Evolutionary conservation across 2,329 filamentous ascomycete species (phyloP).

Genomic region (Zasmidium citrigriseum): DNA sequence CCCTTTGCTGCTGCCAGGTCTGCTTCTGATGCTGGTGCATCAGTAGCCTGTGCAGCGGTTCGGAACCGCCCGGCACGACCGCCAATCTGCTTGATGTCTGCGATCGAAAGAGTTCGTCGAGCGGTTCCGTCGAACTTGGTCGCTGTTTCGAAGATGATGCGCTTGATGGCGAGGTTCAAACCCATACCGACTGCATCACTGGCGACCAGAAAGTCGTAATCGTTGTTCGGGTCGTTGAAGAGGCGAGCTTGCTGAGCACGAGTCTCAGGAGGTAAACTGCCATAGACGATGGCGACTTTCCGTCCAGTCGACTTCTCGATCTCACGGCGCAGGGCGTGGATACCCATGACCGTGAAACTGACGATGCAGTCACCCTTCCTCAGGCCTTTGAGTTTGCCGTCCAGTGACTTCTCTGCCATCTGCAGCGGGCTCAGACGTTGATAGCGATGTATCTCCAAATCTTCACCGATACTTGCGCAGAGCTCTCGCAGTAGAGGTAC

Average conservation of each 20-base stretch:
- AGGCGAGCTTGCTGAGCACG: constrained; percentile 85
- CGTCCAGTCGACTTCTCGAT: constrained; percentile 76
- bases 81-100: constrained; percentile 92
- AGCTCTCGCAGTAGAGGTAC: constrained; percentile 77
- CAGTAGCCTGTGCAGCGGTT: constrained; percentile 60
- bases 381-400: constrained; percentile 65
- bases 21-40: constrained; percentile 29
- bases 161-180: constrained; percentile 84
- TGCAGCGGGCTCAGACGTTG: constrained; percentile 77
- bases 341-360: constrained; percentile 76
- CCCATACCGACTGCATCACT: constrained; percentile 98
- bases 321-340: constrained; percentile 75
- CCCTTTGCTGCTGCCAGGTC: constrained; percentile 29
- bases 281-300: constrained; percentile 91
- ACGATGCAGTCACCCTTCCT: constrained; percentile 91
- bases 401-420: constrained; percentile 64
- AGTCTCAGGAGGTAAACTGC: constrained; percentile 86
- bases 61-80: constrained; percentile 87
- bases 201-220: constrained; percentile 91
- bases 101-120: constrained; percentile 62
- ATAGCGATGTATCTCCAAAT: constrained; percentile 79
- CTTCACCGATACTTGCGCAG: constrained; percentile 77
- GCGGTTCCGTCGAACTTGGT: constrained; percentile 68
- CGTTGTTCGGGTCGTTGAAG: constrained; percentile 94
- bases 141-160: constrained; percentile 81